Evolutionary conservation across 768 basidiomycete species (phyloP).

Genomic region (Boletus insuetus): DNA sequence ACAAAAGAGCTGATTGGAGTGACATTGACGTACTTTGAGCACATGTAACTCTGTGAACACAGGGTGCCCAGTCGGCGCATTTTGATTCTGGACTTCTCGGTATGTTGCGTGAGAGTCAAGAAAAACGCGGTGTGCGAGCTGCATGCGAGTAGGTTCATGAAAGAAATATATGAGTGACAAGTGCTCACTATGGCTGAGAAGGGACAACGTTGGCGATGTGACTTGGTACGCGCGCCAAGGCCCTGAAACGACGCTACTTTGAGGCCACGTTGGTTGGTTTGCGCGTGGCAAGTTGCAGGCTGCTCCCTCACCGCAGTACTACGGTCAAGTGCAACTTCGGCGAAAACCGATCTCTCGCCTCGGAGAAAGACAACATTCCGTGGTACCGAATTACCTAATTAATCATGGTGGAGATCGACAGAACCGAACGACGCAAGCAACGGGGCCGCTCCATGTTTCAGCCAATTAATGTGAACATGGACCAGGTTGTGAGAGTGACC

Average conservation of each 20-base stretch:
- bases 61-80: conserved; percentile 28
- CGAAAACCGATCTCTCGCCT: conserved; percentile 13
- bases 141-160: conserved; percentile 21
- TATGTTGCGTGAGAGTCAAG: conserved; percentile 35
- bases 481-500: no score
- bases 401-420: conserved; percentile 23
- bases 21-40: conserved; percentile 32
- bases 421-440: neutral
- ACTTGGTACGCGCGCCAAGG: conserved; percentile 27
- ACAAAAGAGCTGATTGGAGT: conserved; percentile 30
- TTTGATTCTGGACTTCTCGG: conserved; percentile 30
- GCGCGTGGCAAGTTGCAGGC: conserved; percentile 12
- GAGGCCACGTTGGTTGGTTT: conserved; percentile 17
- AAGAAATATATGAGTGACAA: conserved; percentile 26
- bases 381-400: conserved; percentile 21
- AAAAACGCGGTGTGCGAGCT: conserved; percentile 33
- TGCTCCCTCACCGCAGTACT: conserved; percentile 3
- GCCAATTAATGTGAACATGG: conserved; percentile 9
- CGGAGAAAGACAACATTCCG: conserved; percentile 7
- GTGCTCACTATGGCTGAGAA: conserved; percentile 15
- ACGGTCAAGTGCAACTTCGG: conserved; percentile 2
- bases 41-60: conserved; percentile 28
- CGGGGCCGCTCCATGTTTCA: neutral
- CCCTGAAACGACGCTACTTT: conserved; percentile 20
- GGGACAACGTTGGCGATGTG: conserved; percentile 20